Evolutionary conservation across 1,139 yeast genomes (phyloP), one percentile per base, ranked within the genome.

Genomic region (Scheffersomyces titani): DNA sequence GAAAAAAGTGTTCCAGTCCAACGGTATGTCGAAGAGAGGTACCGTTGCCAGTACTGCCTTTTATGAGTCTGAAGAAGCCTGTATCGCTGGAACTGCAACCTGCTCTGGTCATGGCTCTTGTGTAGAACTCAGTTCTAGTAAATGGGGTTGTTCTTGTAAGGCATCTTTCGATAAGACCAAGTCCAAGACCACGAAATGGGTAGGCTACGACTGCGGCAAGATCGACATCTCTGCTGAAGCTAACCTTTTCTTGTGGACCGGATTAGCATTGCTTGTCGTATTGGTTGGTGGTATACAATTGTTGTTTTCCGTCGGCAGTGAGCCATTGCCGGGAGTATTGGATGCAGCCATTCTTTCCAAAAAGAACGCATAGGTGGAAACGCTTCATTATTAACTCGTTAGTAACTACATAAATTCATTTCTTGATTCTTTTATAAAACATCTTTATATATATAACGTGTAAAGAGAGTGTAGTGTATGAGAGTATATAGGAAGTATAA

Each of bases 41-140:
- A 61, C 48, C 59, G 56, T 46, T 72, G 59, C 66, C 7, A 62
- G 65, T 30, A 59, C 62, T 20, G 55, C 66, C 11, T 80, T 83
- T 61, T 83, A 72, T 61, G 56, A 71, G 16, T 71, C 85, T 24
- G 80, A 83, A 65, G 85, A 80, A 53, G 74, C 80, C 19, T 88
- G 94, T 70, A 73, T 78, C 57, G 75, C 71, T 16, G 70, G 77
- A 44, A 88, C 93, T 20, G 71, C 78, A 57, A 73, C 76, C 54
- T 89, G 94, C 73, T 80, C 84, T 36, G 80, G 83, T 49, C 91
- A 85, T 64, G 94, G 94, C n/a, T 56, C 70, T 16, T 88, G 92
- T 67, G 65, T 79, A 24, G 71, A 79, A 63, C 59, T 72, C 24
- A 73, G 74, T 22, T 55, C 65, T 22, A 72, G 71, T 47, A 81